phyloP scores from a whole-genome alignment of 306 rosid species.

The Crataegus laevigata region DNA sequence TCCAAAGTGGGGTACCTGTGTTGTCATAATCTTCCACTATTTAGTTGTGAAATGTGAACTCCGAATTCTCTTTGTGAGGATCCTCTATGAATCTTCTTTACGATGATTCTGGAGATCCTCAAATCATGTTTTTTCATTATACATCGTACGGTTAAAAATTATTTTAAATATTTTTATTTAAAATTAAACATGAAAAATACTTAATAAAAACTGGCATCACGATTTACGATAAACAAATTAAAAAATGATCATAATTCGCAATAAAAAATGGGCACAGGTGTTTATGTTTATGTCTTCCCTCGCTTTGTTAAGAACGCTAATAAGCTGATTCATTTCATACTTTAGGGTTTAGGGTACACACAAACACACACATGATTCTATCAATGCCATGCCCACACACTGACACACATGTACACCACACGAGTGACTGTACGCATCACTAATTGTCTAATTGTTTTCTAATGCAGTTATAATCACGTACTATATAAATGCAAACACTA shows the following conservation, averaged over 20 bases:
- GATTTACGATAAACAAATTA: too few relatives aligned
- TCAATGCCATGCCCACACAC: neutral
- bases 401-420: neutral
- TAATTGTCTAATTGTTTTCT: neutral
- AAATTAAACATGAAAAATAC: too few relatives aligned
- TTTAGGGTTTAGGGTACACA: neutral
- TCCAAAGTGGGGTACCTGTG: too few relatives aligned
- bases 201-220: accelerated
- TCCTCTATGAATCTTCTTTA: too few relatives aligned
- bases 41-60: too few relatives aligned
- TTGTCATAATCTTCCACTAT: too few relatives aligned
- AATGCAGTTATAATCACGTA: neutral
- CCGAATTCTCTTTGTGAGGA: too few relatives aligned
- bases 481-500: neutral
- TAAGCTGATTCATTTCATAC: neutral
- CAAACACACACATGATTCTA: neutral
- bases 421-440: neutral
- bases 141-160: too few relatives aligned
- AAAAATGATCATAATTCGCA: too few relatives aligned
- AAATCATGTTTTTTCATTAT: accelerated
- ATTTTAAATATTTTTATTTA: too few relatives aligned
- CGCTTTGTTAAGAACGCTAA: neutral
- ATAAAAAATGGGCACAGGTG: neutral
- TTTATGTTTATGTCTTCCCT: neutral
- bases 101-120: accelerated